Evolutionary conservation across 805 yeast genomes (phyloP).

Genomic region (Sugiyamaella valdiviana): DNA sequence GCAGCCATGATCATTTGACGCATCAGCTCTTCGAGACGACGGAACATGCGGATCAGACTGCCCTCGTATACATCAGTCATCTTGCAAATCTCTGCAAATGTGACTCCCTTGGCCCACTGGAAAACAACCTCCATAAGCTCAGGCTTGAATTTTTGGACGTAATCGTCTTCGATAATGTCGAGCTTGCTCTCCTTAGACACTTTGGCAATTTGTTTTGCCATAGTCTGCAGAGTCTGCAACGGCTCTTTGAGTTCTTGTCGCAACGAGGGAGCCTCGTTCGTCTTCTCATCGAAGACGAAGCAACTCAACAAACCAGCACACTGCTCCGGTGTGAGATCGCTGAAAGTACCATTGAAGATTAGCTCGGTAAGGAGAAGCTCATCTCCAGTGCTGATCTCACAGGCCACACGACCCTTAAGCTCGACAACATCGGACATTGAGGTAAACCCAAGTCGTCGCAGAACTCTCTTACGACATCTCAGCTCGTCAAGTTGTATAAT

Average conservation of each 20-base stretch:
- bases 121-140: constrained; percentile 95
- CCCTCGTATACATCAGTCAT: constrained; percentile 99
- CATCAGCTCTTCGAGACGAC: constrained; percentile 86
- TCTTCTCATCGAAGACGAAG: constrained; percentile 94
- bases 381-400: constrained; percentile 90
- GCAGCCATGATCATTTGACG: constrained; percentile 89
- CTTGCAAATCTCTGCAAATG: constrained; percentile 94
- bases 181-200: constrained; percentile 83
- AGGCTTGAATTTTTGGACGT: constrained; percentile 83
- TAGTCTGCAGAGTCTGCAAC: constrained; percentile 75
- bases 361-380: constrained; percentile 75
- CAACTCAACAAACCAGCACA: constrained; percentile 89
- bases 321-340: constrained; percentile 79
- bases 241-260: constrained; percentile 93
- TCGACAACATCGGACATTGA: constrained; percentile 88
- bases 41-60: constrained; percentile 86
- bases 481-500: constrained; percentile 91
- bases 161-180: constrained; percentile 85
- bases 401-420: constrained; percentile 94
- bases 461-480: constrained; percentile 85
- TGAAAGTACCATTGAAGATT: constrained; percentile 92
- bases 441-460: constrained; percentile 86
- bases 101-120: constrained; percentile 95
- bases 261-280: constrained; percentile 76
- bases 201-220: constrained; percentile 87